phyloP scores from a whole-genome alignment of 2,329 filamentous ascomycete species.

The Coccinonectria pachysandricola region DNA sequence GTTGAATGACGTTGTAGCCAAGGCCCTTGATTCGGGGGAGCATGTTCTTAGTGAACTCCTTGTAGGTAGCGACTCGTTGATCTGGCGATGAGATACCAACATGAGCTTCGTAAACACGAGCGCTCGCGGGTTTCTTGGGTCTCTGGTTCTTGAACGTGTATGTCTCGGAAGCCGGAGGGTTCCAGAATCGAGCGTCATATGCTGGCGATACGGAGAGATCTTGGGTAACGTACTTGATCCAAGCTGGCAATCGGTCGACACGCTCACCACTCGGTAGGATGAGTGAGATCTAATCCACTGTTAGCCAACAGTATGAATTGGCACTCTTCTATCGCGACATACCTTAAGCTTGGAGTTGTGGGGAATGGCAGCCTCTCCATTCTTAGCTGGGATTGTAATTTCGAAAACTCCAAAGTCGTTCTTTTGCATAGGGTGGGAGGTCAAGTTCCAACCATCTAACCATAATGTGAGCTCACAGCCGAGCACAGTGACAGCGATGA shows the following conservation, averaged over 20 bases:
- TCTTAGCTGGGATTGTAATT: conserved; percentile 59
- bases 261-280: conserved; percentile 68
- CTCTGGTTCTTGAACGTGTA: conserved; percentile 78
- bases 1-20: conserved; percentile 94
- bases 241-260: conserved; percentile 82
- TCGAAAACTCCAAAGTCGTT: conserved; percentile 81
- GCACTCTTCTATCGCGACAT: too few species aligned
- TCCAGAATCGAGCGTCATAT: conserved; percentile 97
- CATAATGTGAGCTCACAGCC: conserved; percentile 17
- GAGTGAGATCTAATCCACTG: conserved; percentile 61
- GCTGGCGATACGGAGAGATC: conserved; percentile 80
- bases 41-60: conserved; percentile 91
- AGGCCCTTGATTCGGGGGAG: conserved; percentile 81
- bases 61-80: conserved; percentile 81
- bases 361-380: conserved; percentile 69
- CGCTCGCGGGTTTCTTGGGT: conserved; percentile 74
- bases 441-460: conserved; percentile 74
- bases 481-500: conserved; percentile 1
- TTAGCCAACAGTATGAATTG: too few species aligned
- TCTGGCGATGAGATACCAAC: conserved; percentile 95
- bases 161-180: conserved; percentile 64
- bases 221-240: conserved; percentile 97
- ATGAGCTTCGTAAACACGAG: conserved; percentile 97
- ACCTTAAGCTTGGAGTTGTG: conserved; percentile 98
- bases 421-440: conserved; percentile 79